Conservation (phyloP, 164 flowering plant species). For the Berberis thunbergii region DNA sequence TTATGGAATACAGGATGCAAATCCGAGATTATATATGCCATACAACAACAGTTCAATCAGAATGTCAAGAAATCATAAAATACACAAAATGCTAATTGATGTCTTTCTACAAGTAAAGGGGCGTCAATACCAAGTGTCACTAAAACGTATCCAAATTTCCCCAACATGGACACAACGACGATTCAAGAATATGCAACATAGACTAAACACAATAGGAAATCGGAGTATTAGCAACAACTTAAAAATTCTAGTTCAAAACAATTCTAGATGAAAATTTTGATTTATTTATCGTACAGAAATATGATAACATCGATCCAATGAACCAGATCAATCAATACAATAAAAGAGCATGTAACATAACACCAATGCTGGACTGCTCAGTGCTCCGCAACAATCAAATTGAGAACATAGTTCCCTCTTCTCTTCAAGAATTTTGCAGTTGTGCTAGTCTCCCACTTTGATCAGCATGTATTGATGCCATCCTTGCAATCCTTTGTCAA, state of each 20-base stretch:
- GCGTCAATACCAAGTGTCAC: too few species aligned
- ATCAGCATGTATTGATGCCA: conserved; percentile 85
- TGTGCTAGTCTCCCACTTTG: background rate
- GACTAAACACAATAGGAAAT: too few species aligned
- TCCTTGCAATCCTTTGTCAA: conserved; percentile 93
- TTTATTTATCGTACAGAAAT: conserved; percentile 2
- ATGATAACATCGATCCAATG: background rate
- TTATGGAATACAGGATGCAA: too few species aligned
- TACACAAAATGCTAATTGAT: too few species aligned
- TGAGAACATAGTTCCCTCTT: background rate
- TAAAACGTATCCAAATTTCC: too few species aligned
- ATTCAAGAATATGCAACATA: too few species aligned
- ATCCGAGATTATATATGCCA: too few species aligned
- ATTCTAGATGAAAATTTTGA: background rate
- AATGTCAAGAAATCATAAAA: too few species aligned
- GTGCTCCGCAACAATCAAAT: background rate
- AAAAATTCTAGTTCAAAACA: background rate
- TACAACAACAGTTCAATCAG: too few species aligned
- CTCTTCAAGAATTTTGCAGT: background rate
- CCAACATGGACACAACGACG: too few species aligned
- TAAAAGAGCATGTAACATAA: background rate
- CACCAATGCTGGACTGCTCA: background rate
- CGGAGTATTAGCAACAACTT: background rate
- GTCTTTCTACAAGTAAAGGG: too few species aligned
- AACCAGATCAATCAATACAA: conserved; percentile 9